Percentiles rank a stretch among this genome's conserved stretches.
Evolutionary conservation across 2,329 filamentous ascomycete species (phyloP).

Genomic region (Elsinoe australis): DNA sequence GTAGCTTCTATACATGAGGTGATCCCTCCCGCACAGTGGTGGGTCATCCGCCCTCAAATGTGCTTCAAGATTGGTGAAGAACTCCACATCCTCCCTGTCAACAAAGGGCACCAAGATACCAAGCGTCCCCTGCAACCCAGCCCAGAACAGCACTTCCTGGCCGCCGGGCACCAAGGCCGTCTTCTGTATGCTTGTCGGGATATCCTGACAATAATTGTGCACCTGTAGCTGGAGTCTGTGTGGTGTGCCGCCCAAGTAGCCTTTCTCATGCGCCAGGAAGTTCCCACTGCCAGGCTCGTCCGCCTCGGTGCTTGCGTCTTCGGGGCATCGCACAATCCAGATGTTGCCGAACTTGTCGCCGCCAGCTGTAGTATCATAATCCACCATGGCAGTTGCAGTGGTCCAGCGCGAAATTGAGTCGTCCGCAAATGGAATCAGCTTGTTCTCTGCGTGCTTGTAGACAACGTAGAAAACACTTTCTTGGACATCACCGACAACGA

Average conservation of each 20-base stretch:
- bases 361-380: constrained; percentile 91
- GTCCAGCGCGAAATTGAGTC: constrained; percentile 87
- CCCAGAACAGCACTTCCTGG: constrained; percentile 86
- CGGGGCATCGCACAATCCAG: constrained; percentile 81
- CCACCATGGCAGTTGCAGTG: constrained; percentile 84
- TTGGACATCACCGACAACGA: constrained; percentile 85
- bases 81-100: constrained; percentile 87
- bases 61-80: constrained; percentile 90
- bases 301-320: constrained; percentile 77
- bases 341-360: constrained; percentile 98
- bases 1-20: constrained; percentile 91
- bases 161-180: constrained; percentile 85
- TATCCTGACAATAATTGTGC: constrained; percentile 86
- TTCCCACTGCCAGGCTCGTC: constrained; percentile 88
- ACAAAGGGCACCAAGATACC: constrained; percentile 89
- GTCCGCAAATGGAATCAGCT: constrained; percentile 85
- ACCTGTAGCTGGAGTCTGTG: constrained; percentile 77
- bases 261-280: constrained; percentile 81
- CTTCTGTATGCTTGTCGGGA: constrained; percentile 84
- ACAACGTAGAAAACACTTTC: constrained; percentile 88
- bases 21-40: constrained; percentile 83
- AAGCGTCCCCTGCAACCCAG: constrained; percentile 86
- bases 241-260: constrained; percentile 82
- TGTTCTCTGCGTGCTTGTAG: constrained; percentile 87
- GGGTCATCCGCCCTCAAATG: constrained; percentile 80